Conservation (phyloP, 257 asterid genomes). For the Mentha longifolia region DNA sequence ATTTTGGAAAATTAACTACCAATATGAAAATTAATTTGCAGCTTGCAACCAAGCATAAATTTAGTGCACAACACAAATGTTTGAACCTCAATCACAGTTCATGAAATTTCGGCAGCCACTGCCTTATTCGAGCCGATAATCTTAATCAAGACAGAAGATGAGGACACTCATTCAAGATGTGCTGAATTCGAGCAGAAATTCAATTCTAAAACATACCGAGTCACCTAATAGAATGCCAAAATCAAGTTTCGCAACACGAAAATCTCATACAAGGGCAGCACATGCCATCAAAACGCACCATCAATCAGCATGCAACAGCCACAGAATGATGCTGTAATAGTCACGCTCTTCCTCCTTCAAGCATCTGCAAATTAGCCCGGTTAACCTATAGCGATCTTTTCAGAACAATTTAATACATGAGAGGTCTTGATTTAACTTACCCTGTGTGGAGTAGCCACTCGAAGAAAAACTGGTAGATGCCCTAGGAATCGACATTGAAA, state of each 20-base stretch:
- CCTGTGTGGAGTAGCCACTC: slow-evolving; percentile 58
- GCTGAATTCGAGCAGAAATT: slow-evolving; percentile 4
- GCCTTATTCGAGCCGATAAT: background rate
- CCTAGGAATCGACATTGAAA: slow-evolving; percentile 82
- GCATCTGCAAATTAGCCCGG: slow-evolving; percentile 46
- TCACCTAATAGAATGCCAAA: slow-evolving; percentile 18
- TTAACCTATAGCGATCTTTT: background rate
- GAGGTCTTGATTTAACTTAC: slow-evolving; percentile 45
- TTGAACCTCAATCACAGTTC: too few relatives aligned
- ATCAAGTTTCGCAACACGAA: slow-evolving; percentile 22
- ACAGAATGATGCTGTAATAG: slow-evolving; percentile 28
- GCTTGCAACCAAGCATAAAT: too few relatives aligned
- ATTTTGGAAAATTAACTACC: too few relatives aligned
- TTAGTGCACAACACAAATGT: background rate
- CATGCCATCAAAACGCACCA: slow-evolving; percentile 14
- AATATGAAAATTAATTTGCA: too few relatives aligned
- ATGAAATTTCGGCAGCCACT: background rate
- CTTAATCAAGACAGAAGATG: background rate
- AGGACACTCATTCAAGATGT: background rate
- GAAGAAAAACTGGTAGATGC: slow-evolving; percentile 63
- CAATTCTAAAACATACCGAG: slow-evolving; percentile 26
- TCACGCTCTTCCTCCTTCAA: slow-evolving; percentile 42
- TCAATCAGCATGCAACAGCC: slow-evolving; percentile 22
- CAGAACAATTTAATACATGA: background rate
- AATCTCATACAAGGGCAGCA: slow-evolving; percentile 24